Evolutionary conservation across 371 early-diverging fungal genomes (phyloP), one percentile per base, ranked within the genome.

Genomic region (Apophysomyces elegans): DNA sequence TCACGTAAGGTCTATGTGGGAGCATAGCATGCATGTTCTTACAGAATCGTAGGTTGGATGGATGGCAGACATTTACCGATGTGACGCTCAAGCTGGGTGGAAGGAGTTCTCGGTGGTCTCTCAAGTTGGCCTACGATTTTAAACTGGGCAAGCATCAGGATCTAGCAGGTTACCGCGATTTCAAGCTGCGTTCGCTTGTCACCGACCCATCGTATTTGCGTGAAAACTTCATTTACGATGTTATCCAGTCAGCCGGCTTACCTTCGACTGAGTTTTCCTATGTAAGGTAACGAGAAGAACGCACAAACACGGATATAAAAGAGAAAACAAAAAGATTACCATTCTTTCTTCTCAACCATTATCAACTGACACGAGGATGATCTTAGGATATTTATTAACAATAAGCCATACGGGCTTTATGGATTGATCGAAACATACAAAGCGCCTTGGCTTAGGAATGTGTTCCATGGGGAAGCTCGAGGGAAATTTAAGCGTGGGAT

Each of bases 401-500:
- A 77, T 44, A 58, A 73, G 16, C 72, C 68, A 4, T 58, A 72
- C 43, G 81, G 81, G 8, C 45, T 81, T 2, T 81, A 73, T 65
- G 70, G 73, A 9, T 41, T 81, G 5, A 65, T 78, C 9, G 81
- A 81, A 37, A 62, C 63, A 0, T 75, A 70, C 57, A 61, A 77
- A 35, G 54, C 74, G 32, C 72, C 76, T 11, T 81, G 81, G 81
- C 35, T 75, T 0, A 54, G 66, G 13, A 75, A 71, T 5, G 77
- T 70, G 4, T 81, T 81, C 62, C 67, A 64, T n/a, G 66, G 71
- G 18, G 77, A 77, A 39, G 3, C 32, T 26, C 39, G 61, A 11
- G 56, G 64, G 13, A 41, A 65, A 4, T 77, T 73, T 45, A 37
- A 75, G 16, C 70, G 78, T 18, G 81, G 81, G 7, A 47, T 64